phyloP scores from a whole-genome alignment of 768 basidiomycete genomes.

The Lentinula raphanica region DNA sequence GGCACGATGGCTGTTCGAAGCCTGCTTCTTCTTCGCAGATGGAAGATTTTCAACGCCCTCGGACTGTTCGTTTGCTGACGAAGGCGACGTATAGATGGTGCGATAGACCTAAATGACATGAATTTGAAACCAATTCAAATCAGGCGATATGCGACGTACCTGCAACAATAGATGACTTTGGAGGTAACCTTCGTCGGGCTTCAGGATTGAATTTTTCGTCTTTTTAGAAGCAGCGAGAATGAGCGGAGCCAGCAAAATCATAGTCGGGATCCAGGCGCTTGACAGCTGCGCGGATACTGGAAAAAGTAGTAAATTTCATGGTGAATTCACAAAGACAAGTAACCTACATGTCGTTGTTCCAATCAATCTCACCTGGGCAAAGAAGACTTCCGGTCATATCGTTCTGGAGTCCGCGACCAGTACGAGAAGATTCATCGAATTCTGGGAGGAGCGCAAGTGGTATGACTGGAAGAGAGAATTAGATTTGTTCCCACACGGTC shows the following conservation, averaged over 20 bases:
- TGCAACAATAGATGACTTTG: background rate
- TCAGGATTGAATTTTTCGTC: background rate
- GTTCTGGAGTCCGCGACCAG: conserved; percentile 12
- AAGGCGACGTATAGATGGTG: background rate
- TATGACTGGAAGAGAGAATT: background rate
- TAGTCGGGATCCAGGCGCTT: background rate
- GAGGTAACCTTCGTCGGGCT: background rate
- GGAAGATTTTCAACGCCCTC: background rate
- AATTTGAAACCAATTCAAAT: no score
- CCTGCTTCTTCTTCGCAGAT: background rate
- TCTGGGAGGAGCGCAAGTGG: conserved; percentile 4
- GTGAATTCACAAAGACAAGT: no score
- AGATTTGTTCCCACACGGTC: no score
- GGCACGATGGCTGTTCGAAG: background rate
- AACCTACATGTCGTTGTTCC: conserved; percentile 11
- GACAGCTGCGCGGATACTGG: no score
- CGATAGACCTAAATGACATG: background rate
- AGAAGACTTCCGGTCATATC: conserved; percentile 16
- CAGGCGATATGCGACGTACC: background rate
- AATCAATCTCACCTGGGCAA: conserved; percentile 16
- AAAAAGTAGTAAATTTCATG: no score
- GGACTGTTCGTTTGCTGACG: background rate
- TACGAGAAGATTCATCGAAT: background rate
- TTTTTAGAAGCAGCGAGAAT: background rate
- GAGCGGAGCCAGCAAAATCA: background rate